phyloP scores from a whole-genome alignment of 2,329 filamentous ascomycete species.

The Phyllosticta citribraziliensis region DNA sequence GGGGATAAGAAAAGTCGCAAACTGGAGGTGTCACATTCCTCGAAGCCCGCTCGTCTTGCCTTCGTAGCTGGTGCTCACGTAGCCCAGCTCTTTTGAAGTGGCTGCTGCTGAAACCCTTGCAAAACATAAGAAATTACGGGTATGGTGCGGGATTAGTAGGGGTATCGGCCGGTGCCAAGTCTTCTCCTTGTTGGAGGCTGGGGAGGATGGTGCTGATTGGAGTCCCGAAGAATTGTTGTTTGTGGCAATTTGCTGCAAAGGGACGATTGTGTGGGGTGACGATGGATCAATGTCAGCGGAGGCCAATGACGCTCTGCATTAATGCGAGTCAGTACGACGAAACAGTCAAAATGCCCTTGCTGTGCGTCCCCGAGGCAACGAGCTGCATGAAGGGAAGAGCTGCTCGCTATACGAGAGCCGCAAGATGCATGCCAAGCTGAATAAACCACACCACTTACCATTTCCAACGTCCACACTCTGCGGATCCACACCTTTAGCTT shows the following conservation, averaged over 20 bases:
- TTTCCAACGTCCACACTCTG: constrained; percentile 96
- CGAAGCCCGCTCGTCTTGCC: not conserved
- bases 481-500: constrained; percentile 97
- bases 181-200: not conserved
- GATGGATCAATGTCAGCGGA: constrained; percentile 46
- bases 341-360: constrained; percentile 3
- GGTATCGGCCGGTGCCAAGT: not conserved
- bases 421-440: not conserved
- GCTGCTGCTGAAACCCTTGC: not conserved
- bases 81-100: not conserved
- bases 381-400: constrained; percentile 7
- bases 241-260: not conserved
- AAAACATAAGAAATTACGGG: not conserved
- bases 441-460: constrained; percentile 44
- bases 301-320: constrained; percentile 67
- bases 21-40: not conserved
- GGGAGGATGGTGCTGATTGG: not conserved
- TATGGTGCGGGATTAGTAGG: not conserved
- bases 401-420: not conserved
- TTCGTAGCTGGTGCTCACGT: not conserved
- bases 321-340: constrained; percentile 13
- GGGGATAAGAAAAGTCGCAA: not conserved
- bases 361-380: constrained; percentile 1
- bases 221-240: not conserved
- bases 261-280: not conserved